phyloP scores from a whole-genome alignment of 495 filamentous ascomycete genomes.

The Tuber brumale region DNA sequence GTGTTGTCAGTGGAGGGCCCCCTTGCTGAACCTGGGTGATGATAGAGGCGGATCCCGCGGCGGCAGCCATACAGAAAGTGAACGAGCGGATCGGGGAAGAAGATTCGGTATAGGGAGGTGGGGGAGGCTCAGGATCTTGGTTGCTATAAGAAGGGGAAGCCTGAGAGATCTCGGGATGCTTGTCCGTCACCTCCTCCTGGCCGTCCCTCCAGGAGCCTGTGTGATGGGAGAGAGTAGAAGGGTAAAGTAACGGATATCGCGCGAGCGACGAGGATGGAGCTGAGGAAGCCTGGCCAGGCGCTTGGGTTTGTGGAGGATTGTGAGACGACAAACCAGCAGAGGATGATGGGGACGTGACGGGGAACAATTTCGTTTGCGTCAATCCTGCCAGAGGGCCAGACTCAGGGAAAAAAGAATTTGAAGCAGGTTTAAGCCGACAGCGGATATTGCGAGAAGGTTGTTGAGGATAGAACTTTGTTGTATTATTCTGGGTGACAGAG shows the following conservation, averaged over 20 bases:
- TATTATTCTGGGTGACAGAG: background rate
- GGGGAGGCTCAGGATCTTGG: slow-evolving; percentile 50
- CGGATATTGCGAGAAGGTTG: background rate
- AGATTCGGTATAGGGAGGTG: slow-evolving; percentile 93
- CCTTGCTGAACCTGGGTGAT: slow-evolving; percentile 97
- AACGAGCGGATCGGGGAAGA: slow-evolving; percentile 87
- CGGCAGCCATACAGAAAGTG: slow-evolving; percentile 94
- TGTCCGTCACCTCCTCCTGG: background rate
- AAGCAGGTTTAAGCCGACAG: background rate
- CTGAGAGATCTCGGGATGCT: slow-evolving; percentile 1
- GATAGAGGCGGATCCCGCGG: slow-evolving; percentile 93
- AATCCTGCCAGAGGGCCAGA: background rate
- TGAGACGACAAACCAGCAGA: background rate
- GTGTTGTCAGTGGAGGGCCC: slow-evolving; percentile 75
- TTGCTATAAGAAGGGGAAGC: slow-evolving; percentile 40
- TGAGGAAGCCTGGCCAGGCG: background rate
- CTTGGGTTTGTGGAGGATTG: background rate
- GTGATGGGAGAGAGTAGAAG: background rate
- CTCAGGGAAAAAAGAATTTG: background rate
- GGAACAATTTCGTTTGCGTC: background rate
- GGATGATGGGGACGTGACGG: background rate
- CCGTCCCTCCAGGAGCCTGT: background rate
- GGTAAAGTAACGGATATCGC: background rate
- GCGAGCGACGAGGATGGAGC: background rate
- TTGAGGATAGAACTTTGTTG: background rate